phyloP scores from a whole-genome alignment of 495 filamentous ascomycete species.

The Aspergillus sclerotiicarbonarius region DNA sequence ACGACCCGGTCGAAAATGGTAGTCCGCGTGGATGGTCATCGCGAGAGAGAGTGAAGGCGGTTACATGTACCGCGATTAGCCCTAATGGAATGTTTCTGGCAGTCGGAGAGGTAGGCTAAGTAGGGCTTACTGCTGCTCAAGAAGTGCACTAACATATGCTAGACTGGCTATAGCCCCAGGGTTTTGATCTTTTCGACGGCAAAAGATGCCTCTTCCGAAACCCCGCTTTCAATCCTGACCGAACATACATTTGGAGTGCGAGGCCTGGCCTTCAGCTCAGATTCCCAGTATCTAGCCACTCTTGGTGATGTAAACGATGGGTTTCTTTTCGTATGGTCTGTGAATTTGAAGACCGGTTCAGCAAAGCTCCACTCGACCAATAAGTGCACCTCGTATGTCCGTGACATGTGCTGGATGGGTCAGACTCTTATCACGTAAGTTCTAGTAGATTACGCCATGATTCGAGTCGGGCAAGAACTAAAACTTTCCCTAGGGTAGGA shows the following conservation, averaged over 20 bases:
- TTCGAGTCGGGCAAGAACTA: constrained; percentile 2
- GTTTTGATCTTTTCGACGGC: constrained; percentile 84
- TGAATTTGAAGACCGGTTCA: constrained; percentile 79
- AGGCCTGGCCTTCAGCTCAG: constrained; percentile 82
- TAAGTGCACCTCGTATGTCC: constrained; percentile 83
- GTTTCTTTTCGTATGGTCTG: constrained; percentile 87
- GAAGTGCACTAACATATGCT: constrained; percentile 11
- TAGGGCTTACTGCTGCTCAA: neutral
- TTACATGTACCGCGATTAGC: constrained; percentile 90
- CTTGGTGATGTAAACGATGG: constrained; percentile 88
- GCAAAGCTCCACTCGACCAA: constrained; percentile 87
- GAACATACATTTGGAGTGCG: constrained; percentile 91
- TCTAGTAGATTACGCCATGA: neutral
- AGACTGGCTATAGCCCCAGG: constrained; percentile 89
- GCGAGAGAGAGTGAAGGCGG: constrained; percentile 88
- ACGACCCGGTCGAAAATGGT: constrained; percentile 58
- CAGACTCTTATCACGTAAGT: constrained; percentile 62
- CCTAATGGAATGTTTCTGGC: constrained; percentile 86
- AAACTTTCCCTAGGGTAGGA: constrained; percentile 56
- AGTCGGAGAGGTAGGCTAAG: constrained; percentile 73
- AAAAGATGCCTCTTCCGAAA: constrained; percentile 71
- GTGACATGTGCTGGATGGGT: constrained; percentile 86
- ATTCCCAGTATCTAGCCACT: constrained; percentile 84
- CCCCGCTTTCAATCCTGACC: constrained; percentile 77
- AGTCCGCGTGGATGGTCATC: constrained; percentile 75